phyloP scores from a whole-genome alignment of 306 rosid species.

The Cyclanthera cordifolia region DNA sequence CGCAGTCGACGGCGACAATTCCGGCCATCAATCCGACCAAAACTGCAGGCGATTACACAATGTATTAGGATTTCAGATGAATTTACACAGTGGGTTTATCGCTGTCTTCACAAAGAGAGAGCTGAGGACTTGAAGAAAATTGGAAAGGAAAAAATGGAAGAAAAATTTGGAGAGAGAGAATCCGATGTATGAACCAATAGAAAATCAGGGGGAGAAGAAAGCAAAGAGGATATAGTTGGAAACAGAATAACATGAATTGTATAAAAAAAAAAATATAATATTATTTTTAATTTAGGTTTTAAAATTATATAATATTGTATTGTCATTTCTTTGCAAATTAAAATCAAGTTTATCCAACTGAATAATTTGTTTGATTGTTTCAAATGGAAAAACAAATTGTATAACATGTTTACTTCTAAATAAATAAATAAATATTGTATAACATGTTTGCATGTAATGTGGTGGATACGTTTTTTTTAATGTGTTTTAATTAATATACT shows the following conservation, averaged over 20 bases:
- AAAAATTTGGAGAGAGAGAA: neutral
- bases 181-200: neutral
- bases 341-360: too few relatives aligned
- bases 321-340: too few relatives aligned
- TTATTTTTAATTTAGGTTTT: too few relatives aligned
- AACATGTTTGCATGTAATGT: neutral
- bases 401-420: too few relatives aligned
- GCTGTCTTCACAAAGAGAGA: neutral
- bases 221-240: slow-evolving; percentile 3
- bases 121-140: neutral
- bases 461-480: neutral
- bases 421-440: too few relatives aligned
- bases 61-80: neutral
- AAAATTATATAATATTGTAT: too few relatives aligned
- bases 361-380: neutral
- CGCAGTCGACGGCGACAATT: slow-evolving; percentile 28
- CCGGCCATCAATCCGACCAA: slow-evolving; percentile 43
- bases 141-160: neutral
- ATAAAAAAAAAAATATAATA: neutral
- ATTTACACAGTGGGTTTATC: neutral
- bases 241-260: slow-evolving; percentile 9
- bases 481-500: neutral
- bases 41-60: neutral
- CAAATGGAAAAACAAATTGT: neutral
- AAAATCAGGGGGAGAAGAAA: slow-evolving; percentile 11